Base-by-base conservation (phyloP, 192 early-diverging fungal species). In the Pilaira anomala region DNA sequence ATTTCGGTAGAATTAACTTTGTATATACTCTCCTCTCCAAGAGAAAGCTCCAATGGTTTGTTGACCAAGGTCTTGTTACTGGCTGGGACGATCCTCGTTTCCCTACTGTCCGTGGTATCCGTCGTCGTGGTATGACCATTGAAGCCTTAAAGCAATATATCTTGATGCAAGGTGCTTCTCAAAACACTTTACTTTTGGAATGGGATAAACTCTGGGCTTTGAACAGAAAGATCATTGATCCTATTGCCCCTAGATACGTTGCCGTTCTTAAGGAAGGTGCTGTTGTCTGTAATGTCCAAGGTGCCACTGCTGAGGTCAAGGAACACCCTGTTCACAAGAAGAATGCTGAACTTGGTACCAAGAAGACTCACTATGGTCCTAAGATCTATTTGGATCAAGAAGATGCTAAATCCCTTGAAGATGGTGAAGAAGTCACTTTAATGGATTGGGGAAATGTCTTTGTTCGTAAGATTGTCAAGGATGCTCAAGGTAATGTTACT, bases 401-500 rank as follows among this genome's bases (percentile, higher is more conserved):
- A 13, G 97, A 99, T 73, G 94, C 93, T 22, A 85, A 87, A 54
- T 75, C 80, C 28, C 78, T 97, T 22, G 90, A 81, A 46, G 65
- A 85, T 6, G 87, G 85, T 62, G 97, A 99, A 80, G 96, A 99
- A 78, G 85, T 88, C 22, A 99, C 97, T 33, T 78, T 99, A 60
- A 98, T 99, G 96, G 96, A 97, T 82, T 99, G 97, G 97, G 97
- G 97, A 44, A 99, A 99, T 75, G 94, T 89, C 8, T 82, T 97
- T 71, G 87, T 99, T 60, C 80, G 88, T 59, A 71, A 78, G 12
- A 83, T 98, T 59, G 74, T 87, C 51, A 85, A 86, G 77, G 82
- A 82, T 53, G 56, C 13, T 58, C 68, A 71, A 8, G 78, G 76
- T 22, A 58, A 75, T 18, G 88, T 97, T 18, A 79, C 68, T 0